These are phyloP conservation scores for Blepharisma undulans DNA, from an alignment of 169 alveolate species.

Conservation along the genomic window DNA sequence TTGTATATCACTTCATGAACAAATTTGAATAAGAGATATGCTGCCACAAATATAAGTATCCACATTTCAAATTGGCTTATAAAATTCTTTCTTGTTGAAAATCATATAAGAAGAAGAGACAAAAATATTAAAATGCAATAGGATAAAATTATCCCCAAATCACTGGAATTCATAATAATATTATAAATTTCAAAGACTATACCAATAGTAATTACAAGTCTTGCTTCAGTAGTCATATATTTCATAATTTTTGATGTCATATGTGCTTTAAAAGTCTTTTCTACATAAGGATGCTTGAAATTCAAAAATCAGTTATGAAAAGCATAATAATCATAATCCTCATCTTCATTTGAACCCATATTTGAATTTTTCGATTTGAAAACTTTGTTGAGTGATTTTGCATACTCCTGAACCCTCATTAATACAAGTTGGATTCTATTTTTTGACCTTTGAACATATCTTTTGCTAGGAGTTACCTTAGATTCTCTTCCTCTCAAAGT, in stretches of 20 bases:
- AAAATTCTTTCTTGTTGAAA: conserved; percentile 9
- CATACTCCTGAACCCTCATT: not conserved
- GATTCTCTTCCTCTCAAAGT: not conserved
- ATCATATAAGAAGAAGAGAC: not conserved
- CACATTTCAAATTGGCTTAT: not conserved
- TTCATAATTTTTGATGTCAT: not conserved
- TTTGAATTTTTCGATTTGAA: conserved; percentile 13
- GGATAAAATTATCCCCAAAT: not conserved
- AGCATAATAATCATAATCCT: not conserved
- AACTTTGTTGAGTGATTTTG: not conserved
- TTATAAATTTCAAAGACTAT: not conserved
- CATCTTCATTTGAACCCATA: not conserved
- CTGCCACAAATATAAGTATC: not conserved
- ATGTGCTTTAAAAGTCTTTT: not conserved
- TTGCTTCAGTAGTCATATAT: not conserved
- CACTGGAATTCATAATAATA: not conserved
- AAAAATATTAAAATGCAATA: not conserved
- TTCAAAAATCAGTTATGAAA: conserved; percentile 6
- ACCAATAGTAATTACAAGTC: not conserved
- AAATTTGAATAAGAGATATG: not conserved
- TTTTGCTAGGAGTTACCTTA: not conserved
- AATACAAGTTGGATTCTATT: not conserved
- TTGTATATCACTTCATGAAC: not conserved
- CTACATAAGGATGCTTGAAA: conserved; percentile 30
- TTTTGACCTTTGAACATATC: not conserved